Evolutionary conservation across 768 basidiomycete genomes (phyloP).

Genomic region (Lentinula detonsa): DNA sequence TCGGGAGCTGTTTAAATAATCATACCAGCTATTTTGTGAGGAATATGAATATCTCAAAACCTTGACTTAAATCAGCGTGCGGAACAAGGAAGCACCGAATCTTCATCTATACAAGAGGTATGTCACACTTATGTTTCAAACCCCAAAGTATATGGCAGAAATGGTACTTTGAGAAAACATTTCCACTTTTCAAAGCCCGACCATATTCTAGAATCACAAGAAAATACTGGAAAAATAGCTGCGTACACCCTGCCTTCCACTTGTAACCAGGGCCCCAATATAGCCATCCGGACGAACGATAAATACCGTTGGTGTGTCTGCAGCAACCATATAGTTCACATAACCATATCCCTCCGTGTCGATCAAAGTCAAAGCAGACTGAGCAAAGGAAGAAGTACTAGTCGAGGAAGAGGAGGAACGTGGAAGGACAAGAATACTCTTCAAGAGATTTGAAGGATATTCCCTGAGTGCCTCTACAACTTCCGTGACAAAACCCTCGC

Average conservation of each 20-base stretch:
- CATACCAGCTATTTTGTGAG: too few species aligned
- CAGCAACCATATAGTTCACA: background rate
- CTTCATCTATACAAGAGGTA: too few species aligned
- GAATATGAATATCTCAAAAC: too few species aligned
- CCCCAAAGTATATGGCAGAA: too few species aligned
- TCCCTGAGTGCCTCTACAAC: background rate
- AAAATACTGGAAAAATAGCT: background rate
- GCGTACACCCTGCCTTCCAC: background rate
- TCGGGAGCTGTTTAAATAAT: too few species aligned
- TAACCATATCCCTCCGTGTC: slow-evolving; percentile 4
- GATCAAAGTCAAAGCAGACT: background rate
- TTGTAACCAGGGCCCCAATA: slow-evolving; percentile 18
- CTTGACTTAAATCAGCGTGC: too few species aligned
- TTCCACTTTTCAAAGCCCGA: too few species aligned
- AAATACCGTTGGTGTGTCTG: slow-evolving; percentile 22
- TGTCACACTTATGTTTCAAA: too few species aligned
- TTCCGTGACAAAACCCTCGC: background rate
- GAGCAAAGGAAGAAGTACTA: background rate
- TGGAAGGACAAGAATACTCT: background rate
- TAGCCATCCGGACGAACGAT: slow-evolving; percentile 36
- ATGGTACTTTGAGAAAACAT: too few species aligned
- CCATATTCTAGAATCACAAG: background rate
- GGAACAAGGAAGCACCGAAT: too few species aligned
- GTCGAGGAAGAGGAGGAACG: background rate
- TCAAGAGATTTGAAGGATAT: background rate